Evolutionary conservation across 805 yeast genomes (phyloP).

Genomic region (Kockiozyma suomiensis): DNA sequence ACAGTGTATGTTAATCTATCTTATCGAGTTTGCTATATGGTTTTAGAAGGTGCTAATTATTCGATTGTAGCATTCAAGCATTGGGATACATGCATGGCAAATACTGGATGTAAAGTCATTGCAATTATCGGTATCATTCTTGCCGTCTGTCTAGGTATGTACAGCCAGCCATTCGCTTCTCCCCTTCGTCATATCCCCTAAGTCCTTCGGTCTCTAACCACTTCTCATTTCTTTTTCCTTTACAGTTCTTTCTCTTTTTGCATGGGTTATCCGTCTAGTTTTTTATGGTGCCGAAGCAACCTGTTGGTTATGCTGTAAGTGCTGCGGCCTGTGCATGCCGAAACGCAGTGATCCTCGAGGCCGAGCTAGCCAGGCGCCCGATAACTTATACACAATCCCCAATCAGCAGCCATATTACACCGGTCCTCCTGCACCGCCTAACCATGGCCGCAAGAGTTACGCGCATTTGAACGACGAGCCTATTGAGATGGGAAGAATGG

Average conservation of each 20-base stretch:
- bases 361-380: constrained; percentile 4
- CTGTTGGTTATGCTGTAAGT: constrained; percentile 22
- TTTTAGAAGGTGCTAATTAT: background rate
- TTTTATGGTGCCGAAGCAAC: constrained; percentile 26
- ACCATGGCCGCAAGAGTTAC: constrained; percentile 1
- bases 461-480: constrained; percentile 13
- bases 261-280: constrained; percentile 26
- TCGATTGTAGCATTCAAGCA: constrained; percentile 49
- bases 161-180: background rate
- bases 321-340: constrained; percentile 19
- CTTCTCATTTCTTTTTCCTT: no score
- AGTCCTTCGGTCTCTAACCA: no score
- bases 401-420: constrained; percentile 25
- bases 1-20: constrained; percentile 9
- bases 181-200: background rate
- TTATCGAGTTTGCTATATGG: background rate
- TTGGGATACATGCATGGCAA: constrained; percentile 83
- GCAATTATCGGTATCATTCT: constrained; percentile 72
- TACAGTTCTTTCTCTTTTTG: constrained; percentile 13
- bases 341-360: background rate
- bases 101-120: constrained; percentile 70
- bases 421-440: constrained; percentile 22
- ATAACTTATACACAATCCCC: constrained; percentile 9
- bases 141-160: constrained; percentile 50
- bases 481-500: constrained; percentile 27